Evolutionary conservation across 768 basidiomycete species (phyloP).

Genomic region (Chiua virens): DNA sequence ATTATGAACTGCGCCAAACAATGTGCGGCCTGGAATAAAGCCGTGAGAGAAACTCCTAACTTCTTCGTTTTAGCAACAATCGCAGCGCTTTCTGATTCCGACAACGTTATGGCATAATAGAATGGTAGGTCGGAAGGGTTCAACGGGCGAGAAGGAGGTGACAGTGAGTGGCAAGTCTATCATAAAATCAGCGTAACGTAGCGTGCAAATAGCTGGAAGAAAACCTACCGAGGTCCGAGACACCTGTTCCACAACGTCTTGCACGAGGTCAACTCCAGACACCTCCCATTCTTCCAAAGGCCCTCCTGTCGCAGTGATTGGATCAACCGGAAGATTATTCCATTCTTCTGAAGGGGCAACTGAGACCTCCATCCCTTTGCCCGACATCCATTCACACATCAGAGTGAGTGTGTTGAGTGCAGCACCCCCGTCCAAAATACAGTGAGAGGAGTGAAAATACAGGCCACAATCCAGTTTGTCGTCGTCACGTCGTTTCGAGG

Average conservation of each 20-base stretch:
- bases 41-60: constrained; percentile 11
- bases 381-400: constrained; percentile 24
- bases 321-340: constrained; percentile 28
- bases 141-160: constrained; percentile 5
- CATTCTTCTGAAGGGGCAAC: constrained; percentile 20
- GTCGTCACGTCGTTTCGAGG: constrained; percentile 1
- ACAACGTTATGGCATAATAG: background rate
- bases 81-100: constrained; percentile 9
- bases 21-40: constrained; percentile 24
- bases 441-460: constrained; percentile 24
- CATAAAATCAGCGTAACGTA: background rate
- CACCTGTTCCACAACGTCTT: constrained; percentile 6
- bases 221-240: constrained; percentile 8
- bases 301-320: constrained; percentile 26
- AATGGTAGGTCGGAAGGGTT: constrained; percentile 9
- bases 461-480: constrained; percentile 13
- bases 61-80: constrained; percentile 10
- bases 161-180: constrained; percentile 10
- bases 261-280: constrained; percentile 12
- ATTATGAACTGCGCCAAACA: constrained; percentile 21
- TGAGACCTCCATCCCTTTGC: constrained; percentile 8
- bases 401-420: constrained; percentile 20
- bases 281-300: constrained; percentile 15
- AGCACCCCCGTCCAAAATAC: constrained; percentile 24
- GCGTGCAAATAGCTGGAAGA: background rate